These are phyloP conservation scores for Fraxinus angustifolia DNA, from an alignment of 305 asterid species.

Conservation along the genomic window DNA sequence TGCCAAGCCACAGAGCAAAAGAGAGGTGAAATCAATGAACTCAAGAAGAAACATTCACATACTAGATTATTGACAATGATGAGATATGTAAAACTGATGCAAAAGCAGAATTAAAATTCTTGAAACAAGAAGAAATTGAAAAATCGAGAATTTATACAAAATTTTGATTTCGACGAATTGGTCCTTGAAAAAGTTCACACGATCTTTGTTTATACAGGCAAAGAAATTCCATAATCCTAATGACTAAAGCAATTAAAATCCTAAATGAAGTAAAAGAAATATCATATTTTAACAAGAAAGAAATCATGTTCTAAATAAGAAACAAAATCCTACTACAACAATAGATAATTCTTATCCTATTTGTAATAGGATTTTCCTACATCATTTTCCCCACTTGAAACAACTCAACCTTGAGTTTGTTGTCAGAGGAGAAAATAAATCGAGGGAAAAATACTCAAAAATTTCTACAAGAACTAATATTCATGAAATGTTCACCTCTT, in stretches of 20 bases:
- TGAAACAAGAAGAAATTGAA: neutral
- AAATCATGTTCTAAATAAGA: neutral
- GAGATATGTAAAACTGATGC: neutral
- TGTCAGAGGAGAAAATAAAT: neutral
- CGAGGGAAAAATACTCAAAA: neutral
- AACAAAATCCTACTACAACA: neutral
- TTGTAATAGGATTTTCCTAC: neutral
- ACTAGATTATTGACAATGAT: slow-evolving; percentile 3
- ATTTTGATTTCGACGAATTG: neutral
- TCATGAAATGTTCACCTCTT: neutral
- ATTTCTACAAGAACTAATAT: neutral
- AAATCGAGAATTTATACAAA: neutral
- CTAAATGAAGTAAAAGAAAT: neutral
- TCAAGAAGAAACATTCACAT: slow-evolving; percentile 11
- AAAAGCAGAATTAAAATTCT: neutral
- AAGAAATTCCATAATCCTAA: neutral
- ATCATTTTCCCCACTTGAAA: neutral
- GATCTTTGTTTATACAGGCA: neutral
- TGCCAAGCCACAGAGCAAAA: slow-evolving; percentile 33
- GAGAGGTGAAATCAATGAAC: slow-evolving; percentile 25
- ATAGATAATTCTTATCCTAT: neutral
- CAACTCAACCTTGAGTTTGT: neutral
- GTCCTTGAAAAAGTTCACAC: neutral
- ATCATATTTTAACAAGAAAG: neutral
- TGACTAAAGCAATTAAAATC: neutral